Evolutionary conservation across 768 basidiomycete genomes (phyloP), one percentile per base, ranked within the genome.

Genomic region (Tephrocybe sp.): DNA sequence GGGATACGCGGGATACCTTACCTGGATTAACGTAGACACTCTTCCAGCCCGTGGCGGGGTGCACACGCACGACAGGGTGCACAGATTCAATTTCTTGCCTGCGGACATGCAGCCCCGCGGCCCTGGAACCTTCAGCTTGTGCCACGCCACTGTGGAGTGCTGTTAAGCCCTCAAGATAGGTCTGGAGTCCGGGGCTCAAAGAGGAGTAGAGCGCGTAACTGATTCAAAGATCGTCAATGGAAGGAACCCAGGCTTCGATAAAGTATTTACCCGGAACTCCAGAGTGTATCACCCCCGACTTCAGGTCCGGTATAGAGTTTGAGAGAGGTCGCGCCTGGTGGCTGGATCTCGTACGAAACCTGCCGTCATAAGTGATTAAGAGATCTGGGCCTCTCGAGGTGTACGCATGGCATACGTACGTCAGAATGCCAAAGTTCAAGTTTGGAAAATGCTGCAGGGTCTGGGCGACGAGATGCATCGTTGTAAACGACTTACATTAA

Each of bases 121-220:
- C 83, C 13, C 83, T 76, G 32, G 87, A 74, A 39, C 88, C 88
- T 9, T 89, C 82, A 0, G 89, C 89, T 62, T 92, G 89, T 9
- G 82, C 84, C 35, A 83, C 83, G 2, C 79, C 89, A 48, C 87
- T 87, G 68, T 92, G 89, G 2, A 92, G 75, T 8, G 87, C 89
- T 26, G 70, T 72, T 32, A 90, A 71, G 20, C 83, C 81, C 59
- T 91, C 89, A 47, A 92, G 75, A 66, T 91, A 92, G 39, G 71
- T 77, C 62, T 91, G 87, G 67, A 90, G 75, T 11, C 79, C 80
- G 1, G 82, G 77, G 60, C 90, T 92, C 52, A 91, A 72, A 38
- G 84, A 86, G 2, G 89, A 91, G 70, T 91, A 92, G n/a, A 92
- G 73, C 3, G 88, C 85, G 61, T 89, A 89, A 33, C 87, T 89